These are phyloP conservation scores for Bertia moriformis DNA, from an alignment of 2,329 filamentous ascomycete genomes.

Conservation along the genomic window DNA sequence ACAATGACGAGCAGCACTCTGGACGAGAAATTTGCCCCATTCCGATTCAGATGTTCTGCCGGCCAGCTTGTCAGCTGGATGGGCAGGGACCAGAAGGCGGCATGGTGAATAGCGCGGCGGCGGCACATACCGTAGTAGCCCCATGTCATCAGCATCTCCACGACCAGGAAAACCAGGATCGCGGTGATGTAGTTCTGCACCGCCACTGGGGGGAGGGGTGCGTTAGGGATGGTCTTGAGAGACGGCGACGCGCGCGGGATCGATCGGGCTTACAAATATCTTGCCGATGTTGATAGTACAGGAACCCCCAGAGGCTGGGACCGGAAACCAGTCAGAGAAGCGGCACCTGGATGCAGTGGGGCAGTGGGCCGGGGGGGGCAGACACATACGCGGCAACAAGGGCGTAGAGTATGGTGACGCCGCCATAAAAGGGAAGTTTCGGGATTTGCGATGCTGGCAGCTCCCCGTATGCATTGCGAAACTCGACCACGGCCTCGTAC, in stretches of 20 bases:
- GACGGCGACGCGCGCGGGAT: not conserved
- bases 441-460: slow-evolving; percentile 89
- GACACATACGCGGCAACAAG: slow-evolving; percentile 54
- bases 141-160: slow-evolving; percentile 98
- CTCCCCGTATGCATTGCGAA: slow-evolving; percentile 92
- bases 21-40: slow-evolving; percentile 62
- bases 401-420: slow-evolving; percentile 83
- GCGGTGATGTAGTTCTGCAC: slow-evolving; percentile 99
- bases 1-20: slow-evolving; percentile 82
- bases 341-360: slow-evolving; percentile 5
- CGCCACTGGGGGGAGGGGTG: slow-evolving; percentile 45
- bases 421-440: slow-evolving; percentile 93
- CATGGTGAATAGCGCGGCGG: not conserved
- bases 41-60: slow-evolving; percentile 75
- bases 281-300: slow-evolving; percentile 85
- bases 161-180: slow-evolving; percentile 80
- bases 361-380: slow-evolving; percentile 1
- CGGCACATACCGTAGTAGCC: slow-evolving; percentile 66
- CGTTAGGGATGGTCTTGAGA: not conserved
- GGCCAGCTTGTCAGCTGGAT: no score
- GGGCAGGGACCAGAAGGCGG: no score
- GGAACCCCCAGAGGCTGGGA: slow-evolving; percentile 70
- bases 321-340: no score
- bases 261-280: slow-evolving; percentile 56
- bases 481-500: slow-evolving; percentile 74